phyloP scores from a whole-genome alignment of 345 rosid species.

The Schrenkiella parvula region DNA sequence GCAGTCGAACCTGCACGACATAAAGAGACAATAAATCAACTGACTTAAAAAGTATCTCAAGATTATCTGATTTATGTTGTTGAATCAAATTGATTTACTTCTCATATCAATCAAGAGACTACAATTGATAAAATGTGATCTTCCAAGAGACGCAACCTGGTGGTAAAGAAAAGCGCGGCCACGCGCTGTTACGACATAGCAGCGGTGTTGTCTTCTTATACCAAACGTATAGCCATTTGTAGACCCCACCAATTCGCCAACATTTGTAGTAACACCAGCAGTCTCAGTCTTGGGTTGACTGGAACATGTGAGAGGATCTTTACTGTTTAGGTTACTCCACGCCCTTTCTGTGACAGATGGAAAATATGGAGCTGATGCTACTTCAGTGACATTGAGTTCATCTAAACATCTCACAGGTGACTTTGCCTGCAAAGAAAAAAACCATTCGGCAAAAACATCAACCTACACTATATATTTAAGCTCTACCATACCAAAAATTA shows the following conservation, averaged over 20 bases:
- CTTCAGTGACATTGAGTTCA: conserved; percentile 66
- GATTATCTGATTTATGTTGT: neutral
- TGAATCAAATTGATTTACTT: neutral
- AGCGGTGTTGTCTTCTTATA: conserved; percentile 52
- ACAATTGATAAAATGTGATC: neutral
- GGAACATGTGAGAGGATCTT: conserved; percentile 32
- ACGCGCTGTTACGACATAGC: conserved; percentile 70
- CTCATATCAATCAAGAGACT: conserved; percentile 4
- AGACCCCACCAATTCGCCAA: conserved; percentile 3
- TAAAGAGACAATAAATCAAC: conserved; percentile 7
- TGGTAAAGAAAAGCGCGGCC: conserved; percentile 83
- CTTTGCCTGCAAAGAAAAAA: conserved; percentile 49
- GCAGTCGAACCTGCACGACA: conserved; percentile 69
- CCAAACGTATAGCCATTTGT: conserved; percentile 40
- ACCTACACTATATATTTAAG: neutral
- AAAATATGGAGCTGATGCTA: conserved; percentile 58
- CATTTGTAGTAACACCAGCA: conserved; percentile 25
- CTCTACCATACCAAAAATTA: neutral
- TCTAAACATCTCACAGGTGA: conserved; percentile 80
- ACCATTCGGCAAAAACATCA: neutral
- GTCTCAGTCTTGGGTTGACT: conserved; percentile 19
- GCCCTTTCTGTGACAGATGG: conserved; percentile 51
- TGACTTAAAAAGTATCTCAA: neutral
- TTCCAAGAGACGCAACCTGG: conserved; percentile 48
- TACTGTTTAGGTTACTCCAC: conserved; percentile 21